Evolutionary conservation across 192 early-diverging fungal species (phyloP).

Genomic region (Podila verticillata): DNA sequence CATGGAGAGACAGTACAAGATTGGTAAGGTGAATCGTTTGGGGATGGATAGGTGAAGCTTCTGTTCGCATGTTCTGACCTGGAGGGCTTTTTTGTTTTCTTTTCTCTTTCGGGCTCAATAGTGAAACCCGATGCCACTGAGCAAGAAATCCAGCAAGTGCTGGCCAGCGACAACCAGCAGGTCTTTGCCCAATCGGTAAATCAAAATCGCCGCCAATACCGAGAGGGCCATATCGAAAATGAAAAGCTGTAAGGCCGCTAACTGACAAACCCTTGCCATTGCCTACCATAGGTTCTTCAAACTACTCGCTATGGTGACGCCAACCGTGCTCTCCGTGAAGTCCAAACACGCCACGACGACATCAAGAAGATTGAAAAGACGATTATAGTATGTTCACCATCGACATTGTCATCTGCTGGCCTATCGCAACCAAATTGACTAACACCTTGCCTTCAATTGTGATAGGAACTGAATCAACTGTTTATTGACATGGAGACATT

Average conservation of each 20-base stretch:
- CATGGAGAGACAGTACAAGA: slow-evolving; percentile 84
- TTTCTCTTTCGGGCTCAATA: slow-evolving; percentile 13
- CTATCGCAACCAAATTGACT: not conserved
- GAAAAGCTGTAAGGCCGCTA: too few species aligned
- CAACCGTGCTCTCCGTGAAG: slow-evolving; percentile 78
- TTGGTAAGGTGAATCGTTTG: slow-evolving; percentile 63
- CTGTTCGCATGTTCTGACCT: not conserved
- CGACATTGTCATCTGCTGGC: too few species aligned
- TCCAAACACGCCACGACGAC: slow-evolving; percentile 86
- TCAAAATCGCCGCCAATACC: not conserved
- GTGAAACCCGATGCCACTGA: slow-evolving; percentile 84
- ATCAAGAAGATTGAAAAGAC: slow-evolving; percentile 90
- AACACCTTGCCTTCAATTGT: not conserved
- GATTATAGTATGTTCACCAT: slow-evolving; percentile 66
- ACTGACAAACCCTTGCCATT: not conserved
- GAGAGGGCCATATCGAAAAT: too few species aligned
- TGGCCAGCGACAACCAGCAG: slow-evolving; percentile 75
- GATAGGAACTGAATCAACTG: slow-evolving; percentile 85
- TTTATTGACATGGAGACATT: slow-evolving; percentile 91
- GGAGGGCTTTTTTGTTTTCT: not conserved
- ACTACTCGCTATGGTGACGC: slow-evolving; percentile 77
- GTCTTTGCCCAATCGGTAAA: slow-evolving; percentile 86
- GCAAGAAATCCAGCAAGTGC: slow-evolving; percentile 79
- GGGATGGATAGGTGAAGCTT: not conserved
- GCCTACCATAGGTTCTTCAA: slow-evolving; percentile 70